Percentiles rank a stretch among this genome's conserved stretches.
phyloP scores from a whole-genome alignment of 495 filamentous ascomycete species.

The Jackrogersella minutella region DNA sequence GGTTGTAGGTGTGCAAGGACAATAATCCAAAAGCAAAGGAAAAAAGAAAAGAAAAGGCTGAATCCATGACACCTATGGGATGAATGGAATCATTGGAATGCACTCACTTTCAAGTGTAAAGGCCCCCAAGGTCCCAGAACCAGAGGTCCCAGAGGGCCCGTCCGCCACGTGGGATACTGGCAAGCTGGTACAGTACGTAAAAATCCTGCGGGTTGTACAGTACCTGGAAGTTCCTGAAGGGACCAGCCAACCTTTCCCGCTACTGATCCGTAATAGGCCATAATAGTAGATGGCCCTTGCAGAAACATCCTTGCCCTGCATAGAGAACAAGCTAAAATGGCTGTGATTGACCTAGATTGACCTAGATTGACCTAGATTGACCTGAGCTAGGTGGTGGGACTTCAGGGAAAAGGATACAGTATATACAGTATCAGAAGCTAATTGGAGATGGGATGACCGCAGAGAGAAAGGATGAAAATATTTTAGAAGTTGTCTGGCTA shows the following conservation, averaged over 20 bases:
- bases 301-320: conserved; percentile 36
- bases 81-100: conserved; percentile 3
- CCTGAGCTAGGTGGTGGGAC: conserved; percentile 19
- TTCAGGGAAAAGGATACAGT: conserved; percentile 34
- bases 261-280: conserved; percentile 2
- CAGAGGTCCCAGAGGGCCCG: no score
- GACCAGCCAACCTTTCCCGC: conserved; percentile 17
- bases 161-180: conserved; percentile 23
- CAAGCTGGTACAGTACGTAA: conserved; percentile 23
- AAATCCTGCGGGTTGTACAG: conserved; percentile 7
- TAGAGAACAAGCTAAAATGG: conserved; percentile 24
- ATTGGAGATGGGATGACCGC: conserved; percentile 34
- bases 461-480: conserved; percentile 27
- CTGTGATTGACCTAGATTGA: conserved; percentile 30
- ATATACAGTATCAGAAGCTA: conserved; percentile 32
- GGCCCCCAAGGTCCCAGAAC: no score
- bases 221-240: conserved; percentile 26
- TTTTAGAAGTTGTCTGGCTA: conserved; percentile 25
- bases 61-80: background rate
- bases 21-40: no score
- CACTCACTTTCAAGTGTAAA: no score
- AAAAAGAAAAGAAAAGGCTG: background rate
- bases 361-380: conserved; percentile 32
- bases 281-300: conserved; percentile 35
- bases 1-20: background rate